phyloP scores from a whole-genome alignment of 2,329 filamentous ascomycete genomes.

The Calonectria naviculata region DNA sequence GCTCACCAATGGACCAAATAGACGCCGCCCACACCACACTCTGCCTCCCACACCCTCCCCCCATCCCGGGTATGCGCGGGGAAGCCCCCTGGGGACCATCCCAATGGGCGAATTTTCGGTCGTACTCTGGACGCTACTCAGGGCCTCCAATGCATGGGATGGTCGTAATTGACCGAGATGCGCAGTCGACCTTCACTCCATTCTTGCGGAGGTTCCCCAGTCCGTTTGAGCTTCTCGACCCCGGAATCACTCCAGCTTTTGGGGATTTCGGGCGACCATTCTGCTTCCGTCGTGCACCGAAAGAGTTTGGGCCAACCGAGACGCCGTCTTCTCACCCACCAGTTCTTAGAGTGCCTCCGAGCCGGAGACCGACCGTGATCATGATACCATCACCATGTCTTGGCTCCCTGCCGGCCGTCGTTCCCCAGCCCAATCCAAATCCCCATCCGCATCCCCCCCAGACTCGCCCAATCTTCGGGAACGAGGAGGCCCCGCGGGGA shows the following conservation, averaged over 20 bases:
- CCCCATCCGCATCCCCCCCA: neutral
- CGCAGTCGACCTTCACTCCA: neutral
- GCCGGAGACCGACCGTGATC: slow-evolving; percentile 32
- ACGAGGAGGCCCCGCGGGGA: slow-evolving; percentile 5
- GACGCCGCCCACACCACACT: neutral
- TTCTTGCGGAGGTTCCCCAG: slow-evolving; percentile 19
- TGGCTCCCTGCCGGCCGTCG: slow-evolving; percentile 31
- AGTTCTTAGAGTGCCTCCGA: slow-evolving; percentile 33
- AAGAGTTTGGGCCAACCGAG: slow-evolving; percentile 24
- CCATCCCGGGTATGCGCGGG: slow-evolving; percentile 25
- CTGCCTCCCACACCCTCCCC: slow-evolving; percentile 1
- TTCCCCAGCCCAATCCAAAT: slow-evolving; percentile 11
- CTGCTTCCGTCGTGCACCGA: slow-evolving; percentile 3
- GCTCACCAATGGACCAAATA: neutral
- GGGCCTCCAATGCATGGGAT: slow-evolving; percentile 29
- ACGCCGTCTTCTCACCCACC: neutral
- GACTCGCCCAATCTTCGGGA: slow-evolving; percentile 3
- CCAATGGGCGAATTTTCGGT: slow-evolving; percentile 48
- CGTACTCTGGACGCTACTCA: slow-evolving; percentile 46
- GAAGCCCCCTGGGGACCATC: slow-evolving; percentile 22
- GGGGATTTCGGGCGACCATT: slow-evolving; percentile 12
- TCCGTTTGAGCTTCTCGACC: slow-evolving; percentile 21
- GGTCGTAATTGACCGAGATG: slow-evolving; percentile 43
- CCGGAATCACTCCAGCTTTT: slow-evolving; percentile 1
- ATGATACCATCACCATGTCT: slow-evolving; percentile 19